Base-by-base conservation (phyloP, 495 filamentous ascomycete species). In the Penicillium bovifimosum region DNA sequence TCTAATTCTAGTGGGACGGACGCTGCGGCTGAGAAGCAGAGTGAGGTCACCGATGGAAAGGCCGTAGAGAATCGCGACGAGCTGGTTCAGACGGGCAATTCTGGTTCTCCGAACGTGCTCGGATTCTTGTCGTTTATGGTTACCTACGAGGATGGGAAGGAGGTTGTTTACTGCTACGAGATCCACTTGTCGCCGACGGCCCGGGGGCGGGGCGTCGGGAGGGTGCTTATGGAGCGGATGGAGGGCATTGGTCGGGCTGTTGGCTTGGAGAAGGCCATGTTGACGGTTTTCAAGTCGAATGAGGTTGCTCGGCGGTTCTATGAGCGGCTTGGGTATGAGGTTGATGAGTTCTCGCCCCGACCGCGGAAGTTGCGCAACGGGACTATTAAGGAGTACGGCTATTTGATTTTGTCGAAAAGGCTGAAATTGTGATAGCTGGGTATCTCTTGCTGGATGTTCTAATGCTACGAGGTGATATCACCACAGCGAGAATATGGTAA, bases 101-200 rank as follows among this genome's bases (percentile, higher is more conserved):
- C 29, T 28, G 1, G 7, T 14, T 26, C 14, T 8, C 14, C 53
- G 14, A 17, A 48, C 2, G 59, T 86, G 1, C 65, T 72, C 3
- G 91, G 82, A 0, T 96, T 95, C 53, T 71, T 85, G 1, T 92
- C 88, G 3, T 82, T 93, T 60, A 89, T 91, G 86, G 80, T 88
- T 3, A 91, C 87, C 7, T 83, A 86, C 54, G 91, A 96, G 59
- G 86, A 86, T 53, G 80, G 81, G 0, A 69, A 80, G 27, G 78
- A 86, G 11, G 87, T 95, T 5, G 56, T 91, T 3, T 96, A 95
- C 58, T 86, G 87, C 68, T 96, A 96, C 65, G 91, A 96, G 72
- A 81, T 96, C 18, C 91, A 96, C 55, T 73, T 95, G 8, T 66
- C 75, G 35, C 67, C 75, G 1, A 58, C 53, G 1, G 65, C 84